Conservation (phyloP, 108 stramenopile species). For the Nitzschia sp. region DNA sequence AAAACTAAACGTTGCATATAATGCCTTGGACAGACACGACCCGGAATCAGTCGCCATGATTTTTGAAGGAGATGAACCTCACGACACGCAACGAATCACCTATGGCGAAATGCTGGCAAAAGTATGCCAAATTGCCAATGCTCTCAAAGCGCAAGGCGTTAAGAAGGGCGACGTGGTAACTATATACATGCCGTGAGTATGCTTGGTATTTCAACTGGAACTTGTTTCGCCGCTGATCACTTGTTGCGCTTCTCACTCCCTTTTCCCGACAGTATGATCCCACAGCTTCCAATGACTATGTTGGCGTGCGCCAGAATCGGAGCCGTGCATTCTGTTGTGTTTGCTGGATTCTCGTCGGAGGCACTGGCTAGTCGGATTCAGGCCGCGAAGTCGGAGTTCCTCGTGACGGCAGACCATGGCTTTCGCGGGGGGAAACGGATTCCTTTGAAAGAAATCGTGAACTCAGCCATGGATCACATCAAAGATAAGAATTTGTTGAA, state of each 20-base stretch:
- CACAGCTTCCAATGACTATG: slow-evolving; percentile 96
- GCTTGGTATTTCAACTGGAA: no score
- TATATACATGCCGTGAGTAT: slow-evolving; percentile 91
- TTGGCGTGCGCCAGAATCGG: slow-evolving; percentile 97
- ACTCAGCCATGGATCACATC: slow-evolving; percentile 76
- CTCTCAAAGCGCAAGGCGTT: slow-evolving; percentile 79
- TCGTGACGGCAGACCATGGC: slow-evolving; percentile 91
- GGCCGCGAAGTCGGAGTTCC: slow-evolving; percentile 82
- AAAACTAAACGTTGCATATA: slow-evolving; percentile 85
- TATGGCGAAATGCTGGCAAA: slow-evolving; percentile 70
- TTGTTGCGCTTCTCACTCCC: no score
- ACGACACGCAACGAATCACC: slow-evolving; percentile 61
- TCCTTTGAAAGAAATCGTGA: slow-evolving; percentile 88
- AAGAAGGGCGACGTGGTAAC: slow-evolving; percentile 94
- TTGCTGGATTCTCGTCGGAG: slow-evolving; percentile 96
- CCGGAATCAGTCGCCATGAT: slow-evolving; percentile 73
- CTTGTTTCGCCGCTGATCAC: no score
- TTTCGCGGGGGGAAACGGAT: slow-evolving; percentile 83
- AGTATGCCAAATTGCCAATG: slow-evolving; percentile 93
- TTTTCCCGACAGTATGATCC: slow-evolving; percentile 80
- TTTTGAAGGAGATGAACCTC: slow-evolving; percentile 88
- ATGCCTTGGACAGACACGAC: slow-evolving; percentile 83
- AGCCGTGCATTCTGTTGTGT: slow-evolving; percentile 96
- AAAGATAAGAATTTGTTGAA: slow-evolving; percentile 68
- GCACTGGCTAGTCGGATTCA: slow-evolving; percentile 90